These are phyloP conservation scores for Lactifluus piperatus DNA, from an alignment of 768 basidiomycete genomes.

Conservation along the genomic window DNA sequence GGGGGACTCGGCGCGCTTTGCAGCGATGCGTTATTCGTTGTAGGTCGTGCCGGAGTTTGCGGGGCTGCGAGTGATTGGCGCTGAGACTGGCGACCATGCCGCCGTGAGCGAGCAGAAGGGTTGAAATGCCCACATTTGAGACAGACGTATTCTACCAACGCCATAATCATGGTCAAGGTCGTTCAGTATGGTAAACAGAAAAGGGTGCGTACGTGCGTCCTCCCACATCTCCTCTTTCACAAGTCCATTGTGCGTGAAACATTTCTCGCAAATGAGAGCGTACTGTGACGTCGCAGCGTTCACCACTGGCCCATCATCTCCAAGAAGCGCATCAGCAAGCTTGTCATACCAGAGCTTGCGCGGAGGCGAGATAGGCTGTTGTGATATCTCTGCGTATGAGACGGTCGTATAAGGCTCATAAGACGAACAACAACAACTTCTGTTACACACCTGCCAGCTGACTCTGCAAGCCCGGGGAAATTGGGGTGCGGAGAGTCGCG, in stretches of 20 bases:
- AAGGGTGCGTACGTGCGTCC: slow-evolving; percentile 60
- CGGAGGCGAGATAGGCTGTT: slow-evolving; percentile 38
- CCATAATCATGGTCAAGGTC: background rate
- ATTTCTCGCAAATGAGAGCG: slow-evolving; percentile 82
- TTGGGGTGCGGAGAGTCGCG: slow-evolving; percentile 9
- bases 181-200: background rate
- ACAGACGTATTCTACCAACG: slow-evolving; percentile 65
- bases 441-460: slow-evolving; percentile 34
- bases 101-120: slow-evolving; percentile 29
- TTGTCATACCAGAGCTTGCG: slow-evolving; percentile 83
- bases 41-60: slow-evolving; percentile 1
- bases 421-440: background rate
- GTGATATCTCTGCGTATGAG: slow-evolving; percentile 29
- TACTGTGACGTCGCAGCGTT: slow-evolving; percentile 44
- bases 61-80: background rate
- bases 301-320: slow-evolving; percentile 55
- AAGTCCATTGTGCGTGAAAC: slow-evolving; percentile 83
- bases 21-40: background rate
- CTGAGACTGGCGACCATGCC: background rate
- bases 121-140: slow-evolving; percentile 86
- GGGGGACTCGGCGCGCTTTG: background rate
- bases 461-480: slow-evolving; percentile 26
- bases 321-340: slow-evolving; percentile 77
- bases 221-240: slow-evolving; percentile 78
- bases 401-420: background rate